These are phyloP conservation scores for Euryodendron excelsum DNA, from an alignment of 148 eudicot genomes.

Conservation along the genomic window DNA sequence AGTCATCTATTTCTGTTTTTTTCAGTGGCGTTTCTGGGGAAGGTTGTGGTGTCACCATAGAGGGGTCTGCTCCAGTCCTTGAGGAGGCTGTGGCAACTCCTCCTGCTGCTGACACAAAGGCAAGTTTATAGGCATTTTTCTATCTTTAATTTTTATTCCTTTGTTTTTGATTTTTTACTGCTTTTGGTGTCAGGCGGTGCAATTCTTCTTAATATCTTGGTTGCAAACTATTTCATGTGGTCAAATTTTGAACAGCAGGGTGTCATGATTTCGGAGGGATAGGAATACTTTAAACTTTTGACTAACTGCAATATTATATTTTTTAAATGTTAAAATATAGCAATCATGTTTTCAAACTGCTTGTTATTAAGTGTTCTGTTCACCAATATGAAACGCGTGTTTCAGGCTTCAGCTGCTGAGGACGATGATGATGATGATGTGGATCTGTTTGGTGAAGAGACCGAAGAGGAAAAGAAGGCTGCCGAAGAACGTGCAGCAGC, in stretches of 20 bases:
- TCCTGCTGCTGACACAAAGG: constrained; percentile 63
- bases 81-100: constrained; percentile 55
- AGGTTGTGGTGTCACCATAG: constrained; percentile 66
- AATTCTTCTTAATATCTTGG: not conserved
- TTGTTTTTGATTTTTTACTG: not conserved
- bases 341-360: not conserved
- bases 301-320: too few species aligned
- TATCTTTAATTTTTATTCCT: not conserved
- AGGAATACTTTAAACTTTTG: not conserved
- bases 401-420: constrained; percentile 56
- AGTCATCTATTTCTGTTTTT: constrained; percentile 8
- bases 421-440: constrained; percentile 69
- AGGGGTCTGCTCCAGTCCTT: constrained; percentile 58
- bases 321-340: too few species aligned
- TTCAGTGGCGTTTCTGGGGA: constrained; percentile 77
- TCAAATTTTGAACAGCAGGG: not conserved
- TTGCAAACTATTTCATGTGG: not conserved
- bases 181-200: not conserved
- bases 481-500: constrained; percentile 63
- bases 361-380: not conserved
- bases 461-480: constrained; percentile 72
- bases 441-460: constrained; percentile 72
- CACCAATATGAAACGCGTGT: not conserved
- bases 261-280: not conserved
- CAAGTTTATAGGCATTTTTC: not conserved